phyloP scores from a whole-genome alignment of 2,329 filamentous ascomycete genomes.

The Huntiella moniliformis region DNA sequence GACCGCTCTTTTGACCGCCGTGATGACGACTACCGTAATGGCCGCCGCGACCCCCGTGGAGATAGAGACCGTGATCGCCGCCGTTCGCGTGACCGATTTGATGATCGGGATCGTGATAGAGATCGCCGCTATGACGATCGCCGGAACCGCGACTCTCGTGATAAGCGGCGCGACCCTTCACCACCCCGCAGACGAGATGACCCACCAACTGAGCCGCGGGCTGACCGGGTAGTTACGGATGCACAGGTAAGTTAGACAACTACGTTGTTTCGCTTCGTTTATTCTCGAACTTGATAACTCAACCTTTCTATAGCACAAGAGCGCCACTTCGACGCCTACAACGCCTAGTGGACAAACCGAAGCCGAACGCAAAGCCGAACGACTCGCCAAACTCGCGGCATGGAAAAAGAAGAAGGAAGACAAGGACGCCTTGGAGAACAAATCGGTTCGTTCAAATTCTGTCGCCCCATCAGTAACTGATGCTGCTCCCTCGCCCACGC shows the following conservation, averaged over 20 bases:
- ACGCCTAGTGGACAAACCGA: constrained; percentile 36
- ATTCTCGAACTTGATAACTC: constrained; percentile 10
- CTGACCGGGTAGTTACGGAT: constrained; percentile 24
- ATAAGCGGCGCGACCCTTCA: constrained; percentile 44
- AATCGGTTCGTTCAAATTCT: constrained; percentile 30
- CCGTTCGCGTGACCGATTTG: constrained; percentile 41
- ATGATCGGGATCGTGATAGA: constrained; percentile 37
- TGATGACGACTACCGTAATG: constrained; percentile 46
- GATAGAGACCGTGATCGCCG: constrained; percentile 36
- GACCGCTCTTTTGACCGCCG: constrained; percentile 51
- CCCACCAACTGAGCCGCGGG: constrained; percentile 14
- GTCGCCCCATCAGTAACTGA: constrained; percentile 29
- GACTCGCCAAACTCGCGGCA: constrained; percentile 63
- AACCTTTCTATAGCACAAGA: constrained; percentile 8
- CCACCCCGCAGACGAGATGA: constrained; percentile 17
- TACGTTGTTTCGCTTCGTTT: constrained; percentile 16
- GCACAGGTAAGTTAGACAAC: constrained; percentile 32
- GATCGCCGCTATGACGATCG: constrained; percentile 46
- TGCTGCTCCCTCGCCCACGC: constrained; percentile 29
- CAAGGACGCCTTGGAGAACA: constrained; percentile 43
- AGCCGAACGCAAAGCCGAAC: constrained; percentile 60
- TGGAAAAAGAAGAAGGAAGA: constrained; percentile 85
- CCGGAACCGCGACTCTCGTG: constrained; percentile 21
- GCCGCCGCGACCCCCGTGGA: constrained; percentile 34
- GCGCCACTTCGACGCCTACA: constrained; percentile 15